These are phyloP conservation scores for Populus euphratica DNA, from an alignment of 345 rosid genomes.

Conservation along the genomic window DNA sequence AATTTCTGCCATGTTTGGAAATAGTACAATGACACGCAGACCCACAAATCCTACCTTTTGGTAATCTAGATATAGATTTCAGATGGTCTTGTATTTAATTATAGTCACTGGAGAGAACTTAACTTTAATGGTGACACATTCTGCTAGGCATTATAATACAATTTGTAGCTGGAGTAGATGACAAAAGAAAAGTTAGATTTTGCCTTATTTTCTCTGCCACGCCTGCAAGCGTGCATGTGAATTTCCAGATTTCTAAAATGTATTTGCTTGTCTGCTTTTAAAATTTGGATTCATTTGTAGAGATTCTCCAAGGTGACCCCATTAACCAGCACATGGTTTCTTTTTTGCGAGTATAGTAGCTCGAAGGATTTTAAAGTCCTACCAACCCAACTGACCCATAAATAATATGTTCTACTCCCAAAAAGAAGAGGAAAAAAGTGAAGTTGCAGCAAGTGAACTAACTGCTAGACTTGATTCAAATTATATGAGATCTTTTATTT, in stretches of 20 bases:
- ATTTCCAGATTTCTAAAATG: constrained; percentile 23
- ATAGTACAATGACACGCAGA: not conserved
- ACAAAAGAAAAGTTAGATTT: constrained; percentile 29
- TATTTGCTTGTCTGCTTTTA: constrained; percentile 44
- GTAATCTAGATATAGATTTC: not conserved
- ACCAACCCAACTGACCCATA: not conserved
- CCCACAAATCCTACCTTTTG: not conserved
- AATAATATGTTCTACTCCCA: too few species aligned
- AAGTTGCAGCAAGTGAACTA: too few species aligned
- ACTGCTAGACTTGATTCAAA: too few species aligned
- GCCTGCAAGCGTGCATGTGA: constrained; percentile 56
- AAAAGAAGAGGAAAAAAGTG: too few species aligned
- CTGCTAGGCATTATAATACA: constrained; percentile 10
- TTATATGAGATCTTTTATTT: too few species aligned
- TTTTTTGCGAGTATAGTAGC: not conserved
- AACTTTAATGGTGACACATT: constrained; percentile 19
- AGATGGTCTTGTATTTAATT: constrained; percentile 16
- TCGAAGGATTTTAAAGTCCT: not conserved
- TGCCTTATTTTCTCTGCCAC: constrained; percentile 26
- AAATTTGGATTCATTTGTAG: constrained; percentile 19
- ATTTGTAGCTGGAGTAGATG: constrained; percentile 13
- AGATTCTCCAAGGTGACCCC: constrained; percentile 21
- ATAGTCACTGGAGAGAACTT: constrained; percentile 9
- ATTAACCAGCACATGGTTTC: not conserved
- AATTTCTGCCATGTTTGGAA: not conserved